Percentiles rank a stretch among this genome's conserved stretches.
Conservation (phyloP, 2,329 filamentous ascomycete genomes). For the Colletotrichum sp. region DNA sequence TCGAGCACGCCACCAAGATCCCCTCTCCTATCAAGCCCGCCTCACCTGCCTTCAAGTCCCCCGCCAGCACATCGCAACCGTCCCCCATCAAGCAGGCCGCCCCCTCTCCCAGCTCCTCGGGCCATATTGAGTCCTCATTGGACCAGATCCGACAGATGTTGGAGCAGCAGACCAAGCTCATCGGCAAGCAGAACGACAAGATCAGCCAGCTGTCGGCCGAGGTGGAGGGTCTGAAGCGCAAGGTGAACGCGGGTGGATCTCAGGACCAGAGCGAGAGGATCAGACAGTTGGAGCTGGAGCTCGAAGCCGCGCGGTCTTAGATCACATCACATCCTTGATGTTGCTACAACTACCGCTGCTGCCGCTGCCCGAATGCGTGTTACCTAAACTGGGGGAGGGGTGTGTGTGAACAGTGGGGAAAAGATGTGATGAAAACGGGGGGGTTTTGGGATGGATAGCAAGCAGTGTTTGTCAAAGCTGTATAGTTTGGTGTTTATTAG, state of each 20-base stretch:
- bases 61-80: conserved; percentile 10
- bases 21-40: conserved; percentile 45
- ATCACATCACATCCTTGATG: neutral
- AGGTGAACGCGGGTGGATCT: conserved; percentile 59
- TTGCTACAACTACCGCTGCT: neutral
- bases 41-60: conserved; percentile 31
- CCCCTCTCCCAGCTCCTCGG: conserved; percentile 29
- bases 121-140: conserved; percentile 66
- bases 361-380: neutral
- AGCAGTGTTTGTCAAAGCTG: conserved; percentile 20
- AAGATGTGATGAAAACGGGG: conserved; percentile 5
- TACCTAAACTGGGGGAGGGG: neutral
- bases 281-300: conserved; percentile 69
- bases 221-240: conserved; percentile 82
- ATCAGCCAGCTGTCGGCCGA: conserved; percentile 73
- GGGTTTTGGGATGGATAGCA: conserved; percentile 19
- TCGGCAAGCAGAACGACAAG: conserved; percentile 78
- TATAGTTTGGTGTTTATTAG: conserved; percentile 11
- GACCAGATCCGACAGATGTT: conserved; percentile 80
- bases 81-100: conserved; percentile 23
- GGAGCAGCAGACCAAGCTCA: conserved; percentile 77
- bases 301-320: conserved; percentile 67
- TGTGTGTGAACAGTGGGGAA: neutral
- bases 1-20: conserved; percentile 46
- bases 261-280: conserved; percentile 72